Evolutionary conservation across 139 green algal genomes (phyloP).

Genomic region (Gonium pectorale): DNA sequence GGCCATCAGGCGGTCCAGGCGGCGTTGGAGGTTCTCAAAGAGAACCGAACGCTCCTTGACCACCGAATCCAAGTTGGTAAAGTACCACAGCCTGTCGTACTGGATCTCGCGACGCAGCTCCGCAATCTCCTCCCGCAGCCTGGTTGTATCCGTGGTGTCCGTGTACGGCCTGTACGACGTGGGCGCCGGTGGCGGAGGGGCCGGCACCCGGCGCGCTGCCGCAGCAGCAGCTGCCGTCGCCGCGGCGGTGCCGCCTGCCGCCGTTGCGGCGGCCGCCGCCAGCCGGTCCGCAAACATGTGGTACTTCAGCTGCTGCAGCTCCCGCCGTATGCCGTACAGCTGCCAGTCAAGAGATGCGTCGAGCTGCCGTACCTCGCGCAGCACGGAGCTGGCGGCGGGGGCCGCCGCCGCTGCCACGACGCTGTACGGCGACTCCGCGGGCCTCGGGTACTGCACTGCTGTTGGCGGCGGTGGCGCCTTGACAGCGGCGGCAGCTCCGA

Average conservation of each 20-base stretch:
- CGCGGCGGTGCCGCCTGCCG: conserved; percentile 6
- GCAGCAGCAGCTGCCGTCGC: too few relatives aligned
- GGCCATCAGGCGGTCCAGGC: too few relatives aligned
- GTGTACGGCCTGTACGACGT: too few relatives aligned
- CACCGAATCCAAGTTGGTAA: too few relatives aligned
- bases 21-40: too few relatives aligned
- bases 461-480: not conserved
- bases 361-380: not conserved
- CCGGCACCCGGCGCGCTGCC: too few relatives aligned
- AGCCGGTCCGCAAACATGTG: not conserved
- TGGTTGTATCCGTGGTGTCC: too few relatives aligned
- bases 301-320: not conserved
- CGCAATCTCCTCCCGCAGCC: too few relatives aligned
- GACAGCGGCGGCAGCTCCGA: not conserved
- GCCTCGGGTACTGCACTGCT: not conserved
- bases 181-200: too few relatives aligned
- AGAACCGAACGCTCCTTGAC: too few relatives aligned
- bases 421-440: not conserved
- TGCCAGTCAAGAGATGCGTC: conserved; percentile 1
- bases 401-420: not conserved
- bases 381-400: not conserved
- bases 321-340: conserved; percentile 19
- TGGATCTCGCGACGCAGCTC: too few relatives aligned
- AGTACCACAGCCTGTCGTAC: too few relatives aligned
- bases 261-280: not conserved